These are phyloP conservation scores for Athelia sp. DNA, from an alignment of 1,284 basidiomycete species.

Conservation along the genomic window DNA sequence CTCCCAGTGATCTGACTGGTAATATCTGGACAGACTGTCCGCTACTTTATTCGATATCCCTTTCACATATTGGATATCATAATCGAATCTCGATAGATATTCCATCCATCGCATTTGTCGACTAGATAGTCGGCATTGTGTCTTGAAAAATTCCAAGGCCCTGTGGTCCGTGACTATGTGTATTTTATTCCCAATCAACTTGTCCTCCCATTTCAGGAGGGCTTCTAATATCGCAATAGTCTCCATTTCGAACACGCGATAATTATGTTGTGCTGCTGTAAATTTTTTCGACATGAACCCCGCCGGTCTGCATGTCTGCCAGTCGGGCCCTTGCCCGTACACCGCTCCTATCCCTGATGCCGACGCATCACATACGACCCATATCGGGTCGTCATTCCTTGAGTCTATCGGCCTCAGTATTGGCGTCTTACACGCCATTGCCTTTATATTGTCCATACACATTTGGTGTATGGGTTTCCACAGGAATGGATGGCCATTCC, in stretches of 20 bases:
- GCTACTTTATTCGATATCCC: constrained; percentile 27
- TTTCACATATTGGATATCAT: constrained; percentile 24
- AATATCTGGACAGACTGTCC: constrained; percentile 28
- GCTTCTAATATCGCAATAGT: constrained; percentile 31
- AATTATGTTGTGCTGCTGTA: constrained; percentile 30
- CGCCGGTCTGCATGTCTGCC: constrained; percentile 29
- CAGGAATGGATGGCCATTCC: constrained; percentile 10
- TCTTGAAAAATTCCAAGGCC: constrained; percentile 28
- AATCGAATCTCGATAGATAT: constrained; percentile 27
- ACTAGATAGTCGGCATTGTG: constrained; percentile 12
- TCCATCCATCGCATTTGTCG: constrained; percentile 28
- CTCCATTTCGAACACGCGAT: constrained; percentile 31
- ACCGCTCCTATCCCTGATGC: constrained; percentile 30
- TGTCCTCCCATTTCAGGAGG: constrained; percentile 32
- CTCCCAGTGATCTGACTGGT: constrained; percentile 16
- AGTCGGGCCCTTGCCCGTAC: constrained; percentile 31
- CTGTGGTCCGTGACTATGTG: constrained; percentile 34
- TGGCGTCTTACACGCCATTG: constrained; percentile 5
- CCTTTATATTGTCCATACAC: constrained; percentile 9
- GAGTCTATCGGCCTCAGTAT: constrained; percentile 29
- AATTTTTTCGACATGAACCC: constrained; percentile 38
- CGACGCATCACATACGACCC: constrained; percentile 37
- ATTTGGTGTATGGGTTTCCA: constrained; percentile 9
- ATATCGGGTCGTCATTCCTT: constrained; percentile 26
- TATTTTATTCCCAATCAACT: constrained; percentile 24